Evolutionary conservation across 768 basidiomycete species (phyloP).

Genomic region (Auricularia sp.): DNA sequence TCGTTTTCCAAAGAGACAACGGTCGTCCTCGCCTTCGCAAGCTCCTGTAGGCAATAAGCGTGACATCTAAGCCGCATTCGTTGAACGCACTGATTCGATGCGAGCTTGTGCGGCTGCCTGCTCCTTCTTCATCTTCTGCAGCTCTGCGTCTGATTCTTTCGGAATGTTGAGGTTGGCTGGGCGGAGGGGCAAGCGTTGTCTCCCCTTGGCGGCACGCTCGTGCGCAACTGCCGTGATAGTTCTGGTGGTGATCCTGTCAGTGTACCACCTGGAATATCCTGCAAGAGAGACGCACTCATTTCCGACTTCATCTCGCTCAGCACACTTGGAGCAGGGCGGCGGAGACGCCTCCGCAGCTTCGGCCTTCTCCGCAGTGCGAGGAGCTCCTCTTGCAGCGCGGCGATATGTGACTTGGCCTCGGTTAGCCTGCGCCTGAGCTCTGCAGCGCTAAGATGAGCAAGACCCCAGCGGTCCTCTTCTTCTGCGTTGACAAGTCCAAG

Average conservation of each 20-base stretch:
- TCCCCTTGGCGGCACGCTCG: not conserved
- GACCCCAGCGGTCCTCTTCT: constrained; percentile 59
- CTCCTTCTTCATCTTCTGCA: constrained; percentile 52
- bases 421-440: constrained; percentile 42
- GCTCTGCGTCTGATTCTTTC: constrained; percentile 27
- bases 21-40: constrained; percentile 53
- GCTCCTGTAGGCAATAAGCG: constrained; percentile 40
- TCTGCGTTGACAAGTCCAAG: constrained; percentile 83
- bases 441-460: constrained; percentile 48
- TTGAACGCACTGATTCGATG: constrained; percentile 43
- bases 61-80: not conserved
- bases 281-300: no score
- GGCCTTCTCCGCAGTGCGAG: constrained; percentile 60
- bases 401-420: constrained; percentile 53
- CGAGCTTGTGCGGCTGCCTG: constrained; percentile 34
- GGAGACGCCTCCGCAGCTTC: constrained; percentile 11
- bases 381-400: constrained; percentile 55
- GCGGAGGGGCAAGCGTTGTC: not conserved
- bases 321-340: not conserved
- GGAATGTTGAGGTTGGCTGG: not conserved
- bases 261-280: no score
- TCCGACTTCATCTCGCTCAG: not conserved
- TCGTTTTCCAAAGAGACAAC: constrained; percentile 64
- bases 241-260: no score
- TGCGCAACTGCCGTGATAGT: not conserved